A percentile compares a stretch with the other conserved stretches of the same genome.
phyloP scores from a whole-genome alignment of 2,329 filamentous ascomycete species.

The Celoporthe dispersa region DNA sequence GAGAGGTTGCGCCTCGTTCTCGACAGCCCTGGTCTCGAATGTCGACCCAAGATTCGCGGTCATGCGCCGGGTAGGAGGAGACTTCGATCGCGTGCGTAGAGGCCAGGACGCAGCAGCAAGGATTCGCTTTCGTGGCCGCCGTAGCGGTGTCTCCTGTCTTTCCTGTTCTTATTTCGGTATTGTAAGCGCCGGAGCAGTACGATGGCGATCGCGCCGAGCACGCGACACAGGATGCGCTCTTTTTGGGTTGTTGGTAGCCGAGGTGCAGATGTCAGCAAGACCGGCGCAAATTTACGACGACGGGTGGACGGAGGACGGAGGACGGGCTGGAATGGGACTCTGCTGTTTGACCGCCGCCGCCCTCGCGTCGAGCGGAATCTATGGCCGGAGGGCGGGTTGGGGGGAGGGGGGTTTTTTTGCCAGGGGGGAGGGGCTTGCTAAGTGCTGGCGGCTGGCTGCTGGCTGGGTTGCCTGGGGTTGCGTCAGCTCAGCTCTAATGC shows the following conservation, averaged over 20 bases:
- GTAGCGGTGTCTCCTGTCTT: not conserved
- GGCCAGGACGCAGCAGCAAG: not conserved
- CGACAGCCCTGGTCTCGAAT: constrained; percentile 2
- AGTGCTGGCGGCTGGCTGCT: not conserved
- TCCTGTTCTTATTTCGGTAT: not conserved
- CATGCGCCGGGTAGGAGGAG: not conserved
- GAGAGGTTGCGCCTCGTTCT: constrained; percentile 1
- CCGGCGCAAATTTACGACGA: constrained; percentile 22
- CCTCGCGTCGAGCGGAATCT: constrained; percentile 22
- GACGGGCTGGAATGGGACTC: constrained; percentile 10
- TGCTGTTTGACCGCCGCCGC: constrained; percentile 8
- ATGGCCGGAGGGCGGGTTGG: not conserved
- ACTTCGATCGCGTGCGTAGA: constrained; percentile 3
- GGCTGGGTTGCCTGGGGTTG: not conserved
- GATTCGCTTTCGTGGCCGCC: not conserved
- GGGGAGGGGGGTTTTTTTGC: not conserved
- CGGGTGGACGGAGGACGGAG: constrained; percentile 13
- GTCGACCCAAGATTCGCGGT: constrained; percentile 18
- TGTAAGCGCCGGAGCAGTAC: not conserved
- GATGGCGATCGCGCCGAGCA: constrained; percentile 11
- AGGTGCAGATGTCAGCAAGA: constrained; percentile 19
- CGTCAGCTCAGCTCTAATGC: not conserved
- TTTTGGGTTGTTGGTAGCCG: constrained; percentile 15
- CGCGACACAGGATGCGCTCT: constrained; percentile 25
- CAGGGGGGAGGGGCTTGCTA: not conserved